Conservation (phyloP, 129 eudicot species). For the Artemisia annua region DNA sequence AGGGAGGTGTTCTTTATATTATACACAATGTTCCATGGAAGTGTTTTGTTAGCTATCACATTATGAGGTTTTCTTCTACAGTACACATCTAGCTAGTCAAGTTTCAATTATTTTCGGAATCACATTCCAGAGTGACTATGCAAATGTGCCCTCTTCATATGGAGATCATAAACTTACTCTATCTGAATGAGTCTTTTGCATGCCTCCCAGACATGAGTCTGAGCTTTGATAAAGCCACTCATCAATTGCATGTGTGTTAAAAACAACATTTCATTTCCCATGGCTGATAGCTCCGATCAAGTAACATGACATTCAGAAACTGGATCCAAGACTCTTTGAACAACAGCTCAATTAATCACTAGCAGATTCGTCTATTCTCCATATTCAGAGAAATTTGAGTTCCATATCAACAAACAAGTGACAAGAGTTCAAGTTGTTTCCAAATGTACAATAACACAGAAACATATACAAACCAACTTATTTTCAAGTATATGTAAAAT, state of each 20-base stretch:
- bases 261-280: not conserved
- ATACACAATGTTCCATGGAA: too few species aligned
- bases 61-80: too few species aligned
- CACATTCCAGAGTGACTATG: too few species aligned
- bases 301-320: not conserved
- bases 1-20: too few species aligned
- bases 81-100: too few species aligned
- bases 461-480: slow-evolving; percentile 19
- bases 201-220: too few species aligned
- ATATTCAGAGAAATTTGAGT: not conserved
- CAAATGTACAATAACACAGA: not conserved
- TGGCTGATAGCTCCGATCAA: not conserved
- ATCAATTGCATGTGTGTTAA: not conserved
- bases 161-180: too few species aligned
- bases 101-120: too few species aligned
- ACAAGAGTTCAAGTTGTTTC: not conserved
- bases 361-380: not conserved
- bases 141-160: too few species aligned
- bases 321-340: not conserved
- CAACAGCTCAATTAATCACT: not conserved
- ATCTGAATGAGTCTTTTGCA: too few species aligned
- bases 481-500: slow-evolving; percentile 10
- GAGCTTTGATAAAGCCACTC: not conserved
- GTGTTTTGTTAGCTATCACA: too few species aligned
- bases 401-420: not conserved